A percentile compares a stretch with the other conserved stretches of the same genome.
These are phyloP conservation scores for Saccharomycopsis babjevae DNA, from an alignment of 805 yeast species.

Conservation along the genomic window DNA sequence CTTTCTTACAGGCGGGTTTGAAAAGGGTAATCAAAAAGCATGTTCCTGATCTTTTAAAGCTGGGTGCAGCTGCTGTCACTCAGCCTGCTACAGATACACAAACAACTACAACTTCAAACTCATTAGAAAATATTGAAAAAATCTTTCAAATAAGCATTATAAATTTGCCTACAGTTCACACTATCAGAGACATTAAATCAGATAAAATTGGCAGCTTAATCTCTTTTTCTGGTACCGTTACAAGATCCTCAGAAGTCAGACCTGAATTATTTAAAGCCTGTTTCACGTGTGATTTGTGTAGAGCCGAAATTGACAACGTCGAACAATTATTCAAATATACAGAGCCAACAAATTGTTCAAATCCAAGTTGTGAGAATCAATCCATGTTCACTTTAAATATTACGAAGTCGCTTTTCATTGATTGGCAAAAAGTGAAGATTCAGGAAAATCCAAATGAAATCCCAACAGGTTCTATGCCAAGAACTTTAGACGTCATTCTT, in stretches of 20 bases:
- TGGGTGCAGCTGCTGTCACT: constrained; percentile 25
- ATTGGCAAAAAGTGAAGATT: constrained; percentile 93
- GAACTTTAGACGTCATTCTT: constrained; percentile 84
- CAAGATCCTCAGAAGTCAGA: constrained; percentile 91
- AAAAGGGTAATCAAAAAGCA: constrained; percentile 59
- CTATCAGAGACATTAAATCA: constrained; percentile 85
- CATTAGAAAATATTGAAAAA: constrained; percentile 47
- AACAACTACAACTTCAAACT: constrained; percentile 34
- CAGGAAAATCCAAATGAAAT: constrained; percentile 96
- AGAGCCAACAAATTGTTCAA: constrained; percentile 88
- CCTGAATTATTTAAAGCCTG: constrained; percentile 86
- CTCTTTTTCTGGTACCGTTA: constrained; percentile 87
- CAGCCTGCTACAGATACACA: constrained; percentile 19
- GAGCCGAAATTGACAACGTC: constrained; percentile 74
- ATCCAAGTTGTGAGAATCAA: constrained; percentile 80
- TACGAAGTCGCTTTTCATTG: constrained; percentile 76
- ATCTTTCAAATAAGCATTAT: constrained; percentile 86
- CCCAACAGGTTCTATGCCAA: constrained; percentile 98
- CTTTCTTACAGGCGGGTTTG: constrained; percentile 70
- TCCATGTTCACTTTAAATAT: constrained; percentile 77
- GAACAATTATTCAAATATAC: constrained; percentile 91
- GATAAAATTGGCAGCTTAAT: constrained; percentile 79
- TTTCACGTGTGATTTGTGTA: constrained; percentile 83
- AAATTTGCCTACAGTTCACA: constrained; percentile 69
- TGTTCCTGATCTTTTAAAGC: constrained; percentile 60